A percentile compares a stretch with the other conserved stretches of the same genome.
These are phyloP conservation scores for Suillus variegatus DNA, from an alignment of 768 basidiomycete species.

Conservation along the genomic window DNA sequence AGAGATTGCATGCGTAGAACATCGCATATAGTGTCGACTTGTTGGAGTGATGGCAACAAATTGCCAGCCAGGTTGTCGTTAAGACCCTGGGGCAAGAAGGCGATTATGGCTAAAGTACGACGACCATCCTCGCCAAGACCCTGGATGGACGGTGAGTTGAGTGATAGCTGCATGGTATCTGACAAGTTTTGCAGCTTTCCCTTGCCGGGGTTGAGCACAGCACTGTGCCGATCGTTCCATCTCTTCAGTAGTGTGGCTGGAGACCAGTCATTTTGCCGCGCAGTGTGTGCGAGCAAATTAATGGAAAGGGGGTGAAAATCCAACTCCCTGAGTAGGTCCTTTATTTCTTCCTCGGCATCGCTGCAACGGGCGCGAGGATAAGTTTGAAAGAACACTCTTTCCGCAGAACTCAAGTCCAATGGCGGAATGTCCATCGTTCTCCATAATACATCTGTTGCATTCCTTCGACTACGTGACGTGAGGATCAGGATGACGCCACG, in stretches of 20 bases:
- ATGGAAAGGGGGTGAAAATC: slow-evolving; percentile 1
- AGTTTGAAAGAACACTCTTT: background rate
- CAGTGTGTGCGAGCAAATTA: background rate
- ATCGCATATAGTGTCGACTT: background rate
- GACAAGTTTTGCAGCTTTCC: background rate
- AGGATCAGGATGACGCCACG: background rate
- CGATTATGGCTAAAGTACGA: background rate
- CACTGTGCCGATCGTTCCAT: background rate
- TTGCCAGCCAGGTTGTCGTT: background rate
- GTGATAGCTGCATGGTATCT: background rate
- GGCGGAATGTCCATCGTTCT: background rate
- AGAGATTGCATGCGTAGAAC: background rate
- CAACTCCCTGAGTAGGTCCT: background rate
- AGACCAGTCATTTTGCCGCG: slow-evolving; percentile 4
- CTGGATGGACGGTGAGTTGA: background rate
- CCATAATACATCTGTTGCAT: background rate
- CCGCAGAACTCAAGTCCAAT: background rate
- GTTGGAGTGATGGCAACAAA: background rate
- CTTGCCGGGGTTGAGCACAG: background rate
- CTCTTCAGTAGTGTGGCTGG: background rate
- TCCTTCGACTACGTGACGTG: background rate
- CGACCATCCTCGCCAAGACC: background rate
- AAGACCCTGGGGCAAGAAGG: slow-evolving; percentile 6
- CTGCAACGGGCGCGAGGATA: background rate
- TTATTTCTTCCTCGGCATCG: background rate